A percentile compares a stretch with the other conserved stretches of the same genome.
phyloP scores from a whole-genome alignment of 345 rosid genomes.

The Gossypium herbaceum region DNA sequence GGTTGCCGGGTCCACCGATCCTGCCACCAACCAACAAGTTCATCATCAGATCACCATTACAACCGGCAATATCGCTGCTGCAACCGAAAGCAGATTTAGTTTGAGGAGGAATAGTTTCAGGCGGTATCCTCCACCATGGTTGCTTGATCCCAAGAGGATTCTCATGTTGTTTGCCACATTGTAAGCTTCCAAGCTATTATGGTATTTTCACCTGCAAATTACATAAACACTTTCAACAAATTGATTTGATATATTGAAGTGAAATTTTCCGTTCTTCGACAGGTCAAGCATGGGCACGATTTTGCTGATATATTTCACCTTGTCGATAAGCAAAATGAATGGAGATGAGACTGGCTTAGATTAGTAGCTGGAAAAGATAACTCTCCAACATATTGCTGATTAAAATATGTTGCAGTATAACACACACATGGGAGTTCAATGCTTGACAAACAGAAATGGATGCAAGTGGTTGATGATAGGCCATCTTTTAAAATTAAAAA shows the following conservation, averaged over 20 bases:
- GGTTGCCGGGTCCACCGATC: constrained; percentile 35
- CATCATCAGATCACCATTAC: constrained; percentile 85
- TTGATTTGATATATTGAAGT: background rate
- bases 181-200: constrained; percentile 41
- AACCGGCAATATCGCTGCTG: constrained; percentile 33
- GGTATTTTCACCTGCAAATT: background rate
- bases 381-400: background rate
- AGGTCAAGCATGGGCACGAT: constrained; percentile 97
- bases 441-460: constrained; percentile 17
- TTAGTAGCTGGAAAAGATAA: constrained; percentile 21
- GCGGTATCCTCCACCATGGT: constrained; percentile 56
- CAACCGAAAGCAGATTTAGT: constrained; percentile 41
- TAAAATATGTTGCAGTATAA: constrained; percentile 2
- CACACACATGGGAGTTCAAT: constrained; percentile 19
- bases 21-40: constrained; percentile 33
- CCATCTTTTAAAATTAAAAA: background rate
- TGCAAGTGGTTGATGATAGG: constrained; percentile 3
- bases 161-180: constrained; percentile 82
- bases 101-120: constrained; percentile 63
- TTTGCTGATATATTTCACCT: constrained; percentile 86
- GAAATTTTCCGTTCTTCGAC: constrained; percentile 14
- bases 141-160: constrained; percentile 77
- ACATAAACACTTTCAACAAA: background rate
- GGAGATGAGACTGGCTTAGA: constrained; percentile 38
- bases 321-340: constrained; percentile 43